Evolutionary conservation across 208 protist species (phyloP).

Genomic region (Angomonas ambiguus): DNA sequence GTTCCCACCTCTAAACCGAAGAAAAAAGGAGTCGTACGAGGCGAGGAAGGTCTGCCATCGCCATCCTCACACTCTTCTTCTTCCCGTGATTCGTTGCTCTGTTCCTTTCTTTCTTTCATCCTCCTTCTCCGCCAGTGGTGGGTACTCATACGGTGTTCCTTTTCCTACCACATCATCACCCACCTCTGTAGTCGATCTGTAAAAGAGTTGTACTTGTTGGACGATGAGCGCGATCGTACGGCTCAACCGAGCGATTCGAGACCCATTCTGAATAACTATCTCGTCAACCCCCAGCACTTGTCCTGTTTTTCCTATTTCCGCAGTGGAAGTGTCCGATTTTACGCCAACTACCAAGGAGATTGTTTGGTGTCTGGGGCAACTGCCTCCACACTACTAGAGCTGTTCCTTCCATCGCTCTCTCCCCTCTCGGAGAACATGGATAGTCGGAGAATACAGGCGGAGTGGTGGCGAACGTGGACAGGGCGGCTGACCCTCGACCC

Average conservation of each 20-base stretch:
- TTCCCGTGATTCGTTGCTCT: not conserved
- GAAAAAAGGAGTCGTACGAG: too few species aligned
- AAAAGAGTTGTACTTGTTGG: not conserved
- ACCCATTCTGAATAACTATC: not conserved
- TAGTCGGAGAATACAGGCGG: too few species aligned
- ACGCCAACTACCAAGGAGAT: not conserved
- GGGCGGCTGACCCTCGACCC: not conserved
- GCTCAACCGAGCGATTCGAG: not conserved
- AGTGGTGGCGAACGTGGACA: too few species aligned
- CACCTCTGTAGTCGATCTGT: not conserved
- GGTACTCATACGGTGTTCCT: not conserved
- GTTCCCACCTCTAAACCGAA: too few species aligned
- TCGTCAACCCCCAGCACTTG: not conserved
- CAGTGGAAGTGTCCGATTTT: not conserved
- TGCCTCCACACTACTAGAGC: not conserved
- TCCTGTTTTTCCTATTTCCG: not conserved
- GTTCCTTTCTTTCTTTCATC: not conserved
- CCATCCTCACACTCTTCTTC: not conserved
- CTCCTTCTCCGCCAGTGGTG: not conserved
- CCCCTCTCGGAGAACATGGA: too few species aligned
- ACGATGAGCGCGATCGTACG: not conserved
- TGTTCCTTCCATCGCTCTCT: not conserved
- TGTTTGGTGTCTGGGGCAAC: not conserved
- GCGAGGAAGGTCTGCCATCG: too few species aligned
- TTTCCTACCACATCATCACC: not conserved